These are phyloP conservation scores for Luffa aegyptiaca DNA, from an alignment of 306 rosid species.

Conservation along the genomic window DNA sequence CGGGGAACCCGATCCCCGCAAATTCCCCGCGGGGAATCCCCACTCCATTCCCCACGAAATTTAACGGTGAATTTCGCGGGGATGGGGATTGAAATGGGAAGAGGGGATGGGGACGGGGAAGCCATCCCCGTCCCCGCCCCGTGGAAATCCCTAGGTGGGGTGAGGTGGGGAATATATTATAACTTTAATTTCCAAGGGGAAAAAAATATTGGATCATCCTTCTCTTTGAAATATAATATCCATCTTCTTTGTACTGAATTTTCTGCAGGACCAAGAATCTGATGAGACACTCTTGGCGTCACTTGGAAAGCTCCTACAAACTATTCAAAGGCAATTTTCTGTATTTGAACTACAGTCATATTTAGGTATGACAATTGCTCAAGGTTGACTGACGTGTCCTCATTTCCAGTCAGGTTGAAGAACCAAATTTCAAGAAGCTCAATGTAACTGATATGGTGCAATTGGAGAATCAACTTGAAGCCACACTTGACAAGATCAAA, in stretches of 20 bases:
- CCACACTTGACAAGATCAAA: slow-evolving; percentile 13
- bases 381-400: background rate
- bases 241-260: background rate
- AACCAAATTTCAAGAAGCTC: slow-evolving; percentile 14
- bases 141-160: too few species aligned
- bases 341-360: background rate
- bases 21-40: too few species aligned
- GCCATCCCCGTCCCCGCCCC: too few species aligned
- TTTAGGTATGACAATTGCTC: background rate
- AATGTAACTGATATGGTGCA: slow-evolving; percentile 7
- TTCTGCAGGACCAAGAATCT: slow-evolving; percentile 11
- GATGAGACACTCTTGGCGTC: slow-evolving; percentile 1
- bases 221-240: background rate
- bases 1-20: too few species aligned
- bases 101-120: too few species aligned
- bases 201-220: background rate
- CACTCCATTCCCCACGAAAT: too few species aligned
- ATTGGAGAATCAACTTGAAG: slow-evolving; percentile 12
- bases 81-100: too few species aligned
- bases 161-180: background rate
- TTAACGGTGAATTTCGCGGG: too few species aligned
- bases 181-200: background rate
- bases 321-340: slow-evolving; percentile 16
- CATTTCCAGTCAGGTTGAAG: slow-evolving; percentile 14
- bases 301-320: slow-evolving; percentile 11